These are phyloP conservation scores for Pezicula neosporulosa DNA, from an alignment of 2,329 filamentous ascomycete species.

Conservation along the genomic window DNA sequence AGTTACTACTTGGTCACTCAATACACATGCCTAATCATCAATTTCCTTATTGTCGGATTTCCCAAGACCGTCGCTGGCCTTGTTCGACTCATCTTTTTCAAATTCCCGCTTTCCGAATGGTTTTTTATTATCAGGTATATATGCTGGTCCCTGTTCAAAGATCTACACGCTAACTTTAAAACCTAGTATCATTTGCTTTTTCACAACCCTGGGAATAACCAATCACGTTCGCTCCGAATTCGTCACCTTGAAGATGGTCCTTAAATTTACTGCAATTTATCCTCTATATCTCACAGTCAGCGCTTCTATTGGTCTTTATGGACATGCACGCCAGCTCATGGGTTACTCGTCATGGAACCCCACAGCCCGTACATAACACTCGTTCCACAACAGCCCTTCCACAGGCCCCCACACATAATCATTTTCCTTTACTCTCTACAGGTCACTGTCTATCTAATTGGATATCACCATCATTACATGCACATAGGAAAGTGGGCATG, in stretches of 20 bases:
- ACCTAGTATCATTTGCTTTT: conserved; percentile 36
- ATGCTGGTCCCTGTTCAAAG: not conserved
- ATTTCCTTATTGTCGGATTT: conserved; percentile 41
- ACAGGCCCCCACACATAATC: not conserved
- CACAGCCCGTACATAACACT: conserved; percentile 25
- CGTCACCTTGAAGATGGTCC: conserved; percentile 35
- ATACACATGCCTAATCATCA: conserved; percentile 41
- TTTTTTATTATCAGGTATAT: conserved; percentile 40
- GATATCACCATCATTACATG: no score
- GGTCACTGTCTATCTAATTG: no score
- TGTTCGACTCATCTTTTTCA: conserved; percentile 41
- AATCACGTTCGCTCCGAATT: conserved; percentile 42
- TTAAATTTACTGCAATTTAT: conserved; percentile 38
- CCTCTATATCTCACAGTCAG: conserved; percentile 39
- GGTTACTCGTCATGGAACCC: conserved; percentile 44
- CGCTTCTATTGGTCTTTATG: conserved; percentile 42
- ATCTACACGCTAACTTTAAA: not conserved
- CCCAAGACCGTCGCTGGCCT: conserved; percentile 33
- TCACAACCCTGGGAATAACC: conserved; percentile 43
- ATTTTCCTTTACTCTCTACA: no score
- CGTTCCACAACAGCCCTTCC: not conserved
- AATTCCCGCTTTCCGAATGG: conserved; percentile 44
- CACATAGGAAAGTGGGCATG: no score
- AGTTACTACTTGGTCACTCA: conserved; percentile 46
- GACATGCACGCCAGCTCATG: conserved; percentile 41